These are phyloP conservation scores for Macrotyloma uniflorum DNA, from an alignment of 306 rosid genomes.

Conservation along the genomic window DNA sequence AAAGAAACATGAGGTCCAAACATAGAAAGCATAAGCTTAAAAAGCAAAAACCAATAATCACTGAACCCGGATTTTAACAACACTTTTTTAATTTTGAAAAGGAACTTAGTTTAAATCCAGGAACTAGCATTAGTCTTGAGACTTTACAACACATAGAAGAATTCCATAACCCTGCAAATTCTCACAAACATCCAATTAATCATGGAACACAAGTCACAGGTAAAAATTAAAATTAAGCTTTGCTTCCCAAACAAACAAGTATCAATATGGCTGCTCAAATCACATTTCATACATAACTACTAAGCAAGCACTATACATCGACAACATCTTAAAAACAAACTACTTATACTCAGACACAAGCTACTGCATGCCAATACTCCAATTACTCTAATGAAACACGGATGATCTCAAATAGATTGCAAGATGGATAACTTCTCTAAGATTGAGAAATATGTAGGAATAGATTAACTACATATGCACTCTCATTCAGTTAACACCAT, in stretches of 20 bases:
- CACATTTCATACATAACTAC: background rate
- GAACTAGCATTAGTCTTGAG: background rate
- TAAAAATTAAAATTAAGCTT: background rate
- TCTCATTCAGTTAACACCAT: background rate
- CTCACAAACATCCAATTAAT: background rate
- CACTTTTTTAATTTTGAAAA: background rate
- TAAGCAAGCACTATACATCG: background rate
- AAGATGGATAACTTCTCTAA: background rate
- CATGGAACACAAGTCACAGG: background rate
- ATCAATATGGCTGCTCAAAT: background rate
- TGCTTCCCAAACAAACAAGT: background rate
- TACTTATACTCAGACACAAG: background rate
- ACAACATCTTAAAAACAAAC: background rate
- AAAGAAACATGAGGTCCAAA: background rate
- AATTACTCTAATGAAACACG: background rate
- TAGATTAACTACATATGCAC: background rate
- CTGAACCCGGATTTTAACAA: background rate
- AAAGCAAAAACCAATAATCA: background rate
- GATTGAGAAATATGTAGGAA: background rate
- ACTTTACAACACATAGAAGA: background rate
- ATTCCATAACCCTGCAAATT: slow-evolving; percentile 47
- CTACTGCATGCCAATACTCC: background rate
- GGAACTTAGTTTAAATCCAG: background rate
- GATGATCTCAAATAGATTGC: slow-evolving; percentile 9
- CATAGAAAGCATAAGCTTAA: background rate